Percentiles rank a stretch among this genome's conserved stretches.
Evolutionary conservation across 2,329 filamentous ascomycete genomes (phyloP).

Genomic region (Elsinoe arachidis): DNA sequence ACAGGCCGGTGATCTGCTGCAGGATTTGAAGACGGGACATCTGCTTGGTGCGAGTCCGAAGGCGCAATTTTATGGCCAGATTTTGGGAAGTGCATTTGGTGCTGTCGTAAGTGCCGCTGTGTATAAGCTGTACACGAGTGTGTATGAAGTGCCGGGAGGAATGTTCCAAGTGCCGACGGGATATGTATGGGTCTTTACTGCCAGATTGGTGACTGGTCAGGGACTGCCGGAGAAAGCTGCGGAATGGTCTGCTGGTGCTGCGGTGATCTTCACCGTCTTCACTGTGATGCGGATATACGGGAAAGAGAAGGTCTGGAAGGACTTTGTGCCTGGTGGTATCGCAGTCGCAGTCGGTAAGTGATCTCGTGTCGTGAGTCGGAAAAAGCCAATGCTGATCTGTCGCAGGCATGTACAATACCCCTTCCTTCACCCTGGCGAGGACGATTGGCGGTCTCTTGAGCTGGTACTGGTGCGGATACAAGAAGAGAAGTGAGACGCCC

Average conservation of each 20-base stretch:
- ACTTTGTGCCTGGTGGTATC: slow-evolving; percentile 81
- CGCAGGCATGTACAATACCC: slow-evolving; percentile 90
- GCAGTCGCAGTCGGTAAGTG: slow-evolving; percentile 78
- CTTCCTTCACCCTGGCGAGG: slow-evolving; percentile 85
- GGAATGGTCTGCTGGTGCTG: slow-evolving; percentile 70
- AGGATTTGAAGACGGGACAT: slow-evolving; percentile 94
- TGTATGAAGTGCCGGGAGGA: slow-evolving; percentile 80
- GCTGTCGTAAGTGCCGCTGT: slow-evolving; percentile 79
- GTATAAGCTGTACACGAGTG: slow-evolving; percentile 81
- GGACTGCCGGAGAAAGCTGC: slow-evolving; percentile 77
- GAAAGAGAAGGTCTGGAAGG: slow-evolving; percentile 51
- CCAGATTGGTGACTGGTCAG: slow-evolving; percentile 81
- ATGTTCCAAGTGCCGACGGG: slow-evolving; percentile 90
- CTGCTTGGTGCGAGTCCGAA: slow-evolving; percentile 84
- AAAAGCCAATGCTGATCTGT: slow-evolving; percentile 9
- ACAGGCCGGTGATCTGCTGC: slow-evolving; percentile 92
- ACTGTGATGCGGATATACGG: slow-evolving; percentile 61
- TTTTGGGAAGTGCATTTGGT: slow-evolving; percentile 80
- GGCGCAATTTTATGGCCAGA: slow-evolving; percentile 93
- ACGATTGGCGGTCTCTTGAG: slow-evolving; percentile 68
- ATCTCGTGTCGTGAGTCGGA: not conserved
- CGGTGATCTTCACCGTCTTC: slow-evolving; percentile 59
- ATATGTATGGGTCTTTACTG: slow-evolving; percentile 97
- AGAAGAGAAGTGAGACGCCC: slow-evolving; percentile 54
- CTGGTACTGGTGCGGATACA: slow-evolving; percentile 64